Evolutionary conservation across 2,329 filamentous ascomycete genomes (phyloP).

Genomic region (Xylaria sp.): DNA sequence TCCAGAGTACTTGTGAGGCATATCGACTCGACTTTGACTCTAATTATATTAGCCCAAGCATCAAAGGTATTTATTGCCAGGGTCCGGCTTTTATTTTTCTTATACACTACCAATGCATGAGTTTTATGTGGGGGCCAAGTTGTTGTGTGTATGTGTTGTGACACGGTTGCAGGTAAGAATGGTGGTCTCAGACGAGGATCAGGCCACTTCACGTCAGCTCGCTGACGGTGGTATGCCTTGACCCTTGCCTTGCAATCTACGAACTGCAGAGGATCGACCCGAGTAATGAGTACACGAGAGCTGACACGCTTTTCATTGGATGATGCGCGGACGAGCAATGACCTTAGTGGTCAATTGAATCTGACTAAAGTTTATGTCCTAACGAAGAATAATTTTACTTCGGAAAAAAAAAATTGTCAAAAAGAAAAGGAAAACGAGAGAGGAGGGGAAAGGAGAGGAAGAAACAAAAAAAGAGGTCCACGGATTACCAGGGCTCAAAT

Average conservation of each 20-base stretch:
- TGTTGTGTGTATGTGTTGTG: background rate
- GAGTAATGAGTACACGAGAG: conserved; percentile 1
- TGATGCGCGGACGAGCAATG: background rate
- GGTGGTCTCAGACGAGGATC: conserved; percentile 8
- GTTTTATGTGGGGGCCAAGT: background rate
- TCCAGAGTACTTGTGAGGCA: conserved; percentile 65
- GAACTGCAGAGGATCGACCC: background rate
- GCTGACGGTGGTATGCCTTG: background rate
- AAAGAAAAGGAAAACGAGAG: background rate
- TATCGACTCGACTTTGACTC: conserved; percentile 1
- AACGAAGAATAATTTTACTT: background rate
- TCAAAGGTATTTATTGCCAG: conserved; percentile 2
- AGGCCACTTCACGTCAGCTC: conserved; percentile 9
- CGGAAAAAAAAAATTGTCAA: too few species aligned
- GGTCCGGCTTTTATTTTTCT: conserved; percentile 3
- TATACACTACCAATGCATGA: conserved; percentile 4
- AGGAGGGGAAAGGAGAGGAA: background rate
- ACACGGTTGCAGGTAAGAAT: background rate
- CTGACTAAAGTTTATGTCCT: background rate
- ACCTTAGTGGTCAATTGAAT: background rate
- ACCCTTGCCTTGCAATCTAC: background rate
- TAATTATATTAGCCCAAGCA: background rate
- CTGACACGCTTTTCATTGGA: conserved; percentile 1
- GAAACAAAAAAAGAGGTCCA: background rate
- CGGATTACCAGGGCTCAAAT: background rate